Evolutionary conservation across 352 stramenopile species (phyloP), one percentile per base, ranked within the genome.

Genomic region (Phytophthora constricta): DNA sequence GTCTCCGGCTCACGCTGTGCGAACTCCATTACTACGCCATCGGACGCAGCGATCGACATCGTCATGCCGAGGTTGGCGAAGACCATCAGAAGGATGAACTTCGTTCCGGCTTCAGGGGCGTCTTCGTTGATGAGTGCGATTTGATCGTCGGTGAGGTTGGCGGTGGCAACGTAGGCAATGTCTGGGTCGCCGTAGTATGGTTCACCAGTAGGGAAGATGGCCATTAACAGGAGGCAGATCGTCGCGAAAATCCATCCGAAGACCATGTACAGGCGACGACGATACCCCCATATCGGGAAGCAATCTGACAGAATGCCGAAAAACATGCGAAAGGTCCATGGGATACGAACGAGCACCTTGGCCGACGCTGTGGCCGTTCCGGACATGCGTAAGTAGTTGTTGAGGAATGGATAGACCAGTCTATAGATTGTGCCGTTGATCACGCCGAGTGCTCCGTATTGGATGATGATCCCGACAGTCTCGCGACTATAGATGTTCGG

Each of bases 301-400:
- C 86, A 95, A 58, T 95, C 87, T 25, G 74, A 89, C 23, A 96
- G 53, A 46, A 95, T 88, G 27, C 89, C 89, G 63, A 92, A 91
- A 37, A 95, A 77, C 27, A 93, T 79, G 42, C 91, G 90, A 58
- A 90, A 90, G 17, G 60, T 82, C 83, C 84, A 95, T 37, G 72
- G 73, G 26, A 87, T 62, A 20, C 65, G 70, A 14, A 79, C 72
- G 17, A 84, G 73, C 33, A 79, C 77, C 16, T 55, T 77, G 7
- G 77, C 75, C 17, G 80, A 80, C 13, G 72, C 56, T 7, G 70
- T 76, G 9, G 65, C 68, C 25, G 68, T 75, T 14, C 72, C 72
- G 5, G 72, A 72, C 68, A 80, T 80, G n/a, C 67, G 67, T 20
- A 79, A 33, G 37, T 81, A 84, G 27, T 71, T 67, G 25, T 68